Evolutionary conservation across 2,329 filamentous ascomycete species (phyloP).

Genomic region (Diaporthe sp.): DNA sequence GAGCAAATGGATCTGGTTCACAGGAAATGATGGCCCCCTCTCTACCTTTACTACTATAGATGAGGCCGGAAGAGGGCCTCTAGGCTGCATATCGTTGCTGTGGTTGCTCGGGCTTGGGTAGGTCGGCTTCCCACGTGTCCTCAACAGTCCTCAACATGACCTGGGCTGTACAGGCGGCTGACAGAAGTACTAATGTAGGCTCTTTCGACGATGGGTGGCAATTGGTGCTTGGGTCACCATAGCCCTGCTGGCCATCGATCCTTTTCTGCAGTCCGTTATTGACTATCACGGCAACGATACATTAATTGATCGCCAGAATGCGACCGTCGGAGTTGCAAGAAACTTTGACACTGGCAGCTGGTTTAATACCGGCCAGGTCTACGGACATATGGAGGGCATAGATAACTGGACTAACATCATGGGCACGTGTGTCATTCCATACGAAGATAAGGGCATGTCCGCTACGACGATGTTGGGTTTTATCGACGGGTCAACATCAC

Average conservation of each 20-base stretch:
- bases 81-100: neutral
- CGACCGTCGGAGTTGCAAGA: neutral
- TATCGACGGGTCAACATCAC: neutral
- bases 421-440: neutral
- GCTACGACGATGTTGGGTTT: neutral
- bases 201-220: neutral
- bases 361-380: too few species aligned
- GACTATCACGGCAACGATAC: neutral
- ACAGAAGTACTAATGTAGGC: neutral
- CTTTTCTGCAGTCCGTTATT: neutral
- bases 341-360: neutral
- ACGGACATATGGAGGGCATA: too few species aligned
- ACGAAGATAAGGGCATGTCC: neutral
- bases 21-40: neutral
- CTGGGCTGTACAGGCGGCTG: neutral
- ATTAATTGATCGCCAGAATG: fast-evolving
- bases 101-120: neutral
- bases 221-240: neutral
- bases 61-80: neutral
- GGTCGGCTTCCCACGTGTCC: neutral
- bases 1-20: neutral
- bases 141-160: neutral
- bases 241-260: neutral
- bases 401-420: too few species aligned
- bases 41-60: neutral